phyloP scores from a whole-genome alignment of 768 basidiomycete species.

The Brasilioporus rufonigricans region DNA sequence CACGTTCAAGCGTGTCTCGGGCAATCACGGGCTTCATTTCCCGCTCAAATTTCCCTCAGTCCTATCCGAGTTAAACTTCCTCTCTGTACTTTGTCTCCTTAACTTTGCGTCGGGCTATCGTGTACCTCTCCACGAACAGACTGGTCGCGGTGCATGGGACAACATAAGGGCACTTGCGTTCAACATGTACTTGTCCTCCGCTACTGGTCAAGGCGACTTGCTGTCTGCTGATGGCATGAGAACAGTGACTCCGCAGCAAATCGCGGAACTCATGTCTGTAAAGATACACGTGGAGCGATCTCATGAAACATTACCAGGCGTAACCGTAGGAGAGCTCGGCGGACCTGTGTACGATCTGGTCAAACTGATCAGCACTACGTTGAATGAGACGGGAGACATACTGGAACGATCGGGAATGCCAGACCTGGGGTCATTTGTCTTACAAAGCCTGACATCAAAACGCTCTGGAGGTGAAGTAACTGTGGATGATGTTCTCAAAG shows the following conservation, averaged over 20 bases:
- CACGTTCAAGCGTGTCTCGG: conserved; percentile 60
- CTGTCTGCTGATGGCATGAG: conserved; percentile 69
- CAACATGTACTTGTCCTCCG: conserved; percentile 66
- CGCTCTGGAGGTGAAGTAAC: conserved; percentile 32
- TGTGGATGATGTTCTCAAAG: conserved; percentile 61
- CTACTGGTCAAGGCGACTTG: conserved; percentile 50
- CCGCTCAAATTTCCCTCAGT: conserved; percentile 77
- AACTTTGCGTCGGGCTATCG: conserved; percentile 87
- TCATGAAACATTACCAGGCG: conserved; percentile 65
- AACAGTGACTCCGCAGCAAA: conserved; percentile 46
- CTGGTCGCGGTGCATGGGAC: conserved; percentile 82
- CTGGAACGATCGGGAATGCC: conserved; percentile 59
- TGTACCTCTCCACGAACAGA: conserved; percentile 63
- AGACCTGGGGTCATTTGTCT: conserved; percentile 72
- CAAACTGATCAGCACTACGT: conserved; percentile 54
- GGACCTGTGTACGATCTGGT: conserved; percentile 75
- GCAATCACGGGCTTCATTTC: conserved; percentile 66
- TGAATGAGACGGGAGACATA: conserved; percentile 73
- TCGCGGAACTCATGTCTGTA: conserved; percentile 74
- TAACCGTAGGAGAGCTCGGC: conserved; percentile 72
- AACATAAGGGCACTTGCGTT: conserved; percentile 74
- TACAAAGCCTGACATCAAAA: conserved; percentile 56
- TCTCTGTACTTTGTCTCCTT: conserved; percentile 74
- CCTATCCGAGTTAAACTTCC: conserved; percentile 74
- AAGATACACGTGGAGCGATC: conserved; percentile 65